These are phyloP conservation scores for Perilla frutescens DNA, from an alignment of 257 asterid genomes.

Conservation along the genomic window DNA sequence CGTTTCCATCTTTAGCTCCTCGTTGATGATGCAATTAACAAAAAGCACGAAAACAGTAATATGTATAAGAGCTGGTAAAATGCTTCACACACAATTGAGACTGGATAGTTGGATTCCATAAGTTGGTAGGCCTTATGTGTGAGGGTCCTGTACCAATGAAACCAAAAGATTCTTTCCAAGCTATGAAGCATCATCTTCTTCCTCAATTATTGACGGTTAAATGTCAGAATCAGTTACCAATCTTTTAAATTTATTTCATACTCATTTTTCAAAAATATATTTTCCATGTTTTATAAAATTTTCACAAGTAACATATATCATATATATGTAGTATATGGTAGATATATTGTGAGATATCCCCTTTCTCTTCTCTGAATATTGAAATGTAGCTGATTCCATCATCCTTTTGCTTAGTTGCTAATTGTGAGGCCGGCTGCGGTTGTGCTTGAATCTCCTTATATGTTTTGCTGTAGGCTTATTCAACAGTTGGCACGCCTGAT, in stretches of 20 bases:
- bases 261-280: constrained; percentile 9
- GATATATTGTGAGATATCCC: neutral
- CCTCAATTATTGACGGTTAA: neutral
- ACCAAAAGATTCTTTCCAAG: constrained; percentile 7
- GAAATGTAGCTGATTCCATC: neutral
- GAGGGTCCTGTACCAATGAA: constrained; percentile 13
- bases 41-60: neutral
- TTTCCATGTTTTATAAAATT: neutral
- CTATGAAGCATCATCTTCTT: constrained; percentile 10
- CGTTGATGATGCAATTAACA: neutral
- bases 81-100: constrained; percentile 81
- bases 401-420: neutral
- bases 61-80: constrained; percentile 6
- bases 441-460: constrained; percentile 20
- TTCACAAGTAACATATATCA: neutral
- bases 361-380: neutral
- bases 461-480: constrained; percentile 73
- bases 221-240: neutral
- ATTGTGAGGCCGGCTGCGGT: constrained; percentile 8
- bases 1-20: constrained; percentile 4
- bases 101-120: constrained; percentile 35
- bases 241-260: neutral
- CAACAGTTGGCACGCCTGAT: constrained; percentile 99
- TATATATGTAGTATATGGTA: neutral
- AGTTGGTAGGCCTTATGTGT: neutral